Conservation (phyloP, 2,329 filamentous ascomycete species). For the Phialemoniopsis sp. region DNA sequence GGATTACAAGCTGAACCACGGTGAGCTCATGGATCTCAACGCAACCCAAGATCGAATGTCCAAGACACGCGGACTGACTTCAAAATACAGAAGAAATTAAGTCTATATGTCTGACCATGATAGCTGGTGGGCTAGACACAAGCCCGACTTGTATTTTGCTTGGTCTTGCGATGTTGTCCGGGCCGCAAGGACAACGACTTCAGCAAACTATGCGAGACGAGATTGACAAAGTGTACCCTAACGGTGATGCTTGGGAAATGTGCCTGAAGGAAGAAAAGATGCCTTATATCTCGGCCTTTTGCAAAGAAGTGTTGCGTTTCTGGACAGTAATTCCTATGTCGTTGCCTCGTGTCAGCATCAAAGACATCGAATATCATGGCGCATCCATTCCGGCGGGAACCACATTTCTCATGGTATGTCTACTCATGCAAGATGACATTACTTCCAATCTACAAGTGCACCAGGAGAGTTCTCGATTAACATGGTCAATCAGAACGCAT, state of each 20-base stretch:
- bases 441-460: too few species aligned
- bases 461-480: too few species aligned
- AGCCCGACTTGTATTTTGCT: constrained; percentile 76
- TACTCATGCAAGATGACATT: too few species aligned
- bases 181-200: constrained; percentile 61
- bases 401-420: constrained; percentile 69
- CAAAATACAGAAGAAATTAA: too few species aligned
- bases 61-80: too few species aligned
- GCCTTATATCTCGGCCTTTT: constrained; percentile 71
- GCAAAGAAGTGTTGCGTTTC: constrained; percentile 74
- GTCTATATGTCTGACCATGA: too few species aligned
- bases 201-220: constrained; percentile 66
- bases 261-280: constrained; percentile 72
- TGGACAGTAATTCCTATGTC: constrained; percentile 79
- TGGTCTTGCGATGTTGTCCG: constrained; percentile 73
- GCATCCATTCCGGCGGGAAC: constrained; percentile 68
- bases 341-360: constrained; percentile 67
- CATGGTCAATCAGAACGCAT: too few species aligned
- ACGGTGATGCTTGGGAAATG: constrained; percentile 71
- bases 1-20: constrained; percentile 38
- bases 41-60: too few species aligned
- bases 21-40: too few species aligned
- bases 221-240: constrained; percentile 67
- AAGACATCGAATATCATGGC: constrained; percentile 68
- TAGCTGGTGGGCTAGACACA: constrained; percentile 77